phyloP scores from a whole-genome alignment of 2,329 filamentous ascomycete species.

The Nemania sp. region DNA sequence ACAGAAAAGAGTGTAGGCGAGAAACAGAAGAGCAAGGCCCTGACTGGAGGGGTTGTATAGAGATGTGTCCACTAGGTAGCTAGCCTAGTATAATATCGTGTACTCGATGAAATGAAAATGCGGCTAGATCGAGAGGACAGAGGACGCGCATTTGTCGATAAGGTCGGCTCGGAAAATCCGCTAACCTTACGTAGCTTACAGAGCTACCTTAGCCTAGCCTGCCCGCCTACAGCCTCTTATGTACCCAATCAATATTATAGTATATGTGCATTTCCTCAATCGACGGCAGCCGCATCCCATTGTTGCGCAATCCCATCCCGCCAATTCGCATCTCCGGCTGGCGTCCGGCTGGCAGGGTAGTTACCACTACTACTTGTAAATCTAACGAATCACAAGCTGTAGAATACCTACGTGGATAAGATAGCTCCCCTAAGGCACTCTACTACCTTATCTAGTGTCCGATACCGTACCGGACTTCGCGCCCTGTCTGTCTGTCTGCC shows the following conservation, averaged over 20 bases:
- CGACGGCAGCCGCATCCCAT: neutral
- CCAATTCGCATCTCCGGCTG: slow-evolving; percentile 23
- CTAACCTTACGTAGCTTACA: too few species aligned
- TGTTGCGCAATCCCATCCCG: slow-evolving; percentile 10
- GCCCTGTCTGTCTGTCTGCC: neutral
- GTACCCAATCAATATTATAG: too few species aligned
- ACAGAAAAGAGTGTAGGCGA: too few species aligned
- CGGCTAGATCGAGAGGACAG: neutral
- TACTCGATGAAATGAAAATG: slow-evolving; percentile 12
- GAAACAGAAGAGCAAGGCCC: slow-evolving; percentile 2
- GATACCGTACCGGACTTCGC: neutral
- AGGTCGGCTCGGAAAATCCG: neutral
- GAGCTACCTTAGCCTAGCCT: too few species aligned
- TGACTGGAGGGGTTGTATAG: neutral
- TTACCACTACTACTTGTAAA: neutral
- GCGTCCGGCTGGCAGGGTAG: slow-evolving; percentile 21
- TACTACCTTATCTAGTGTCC: neutral
- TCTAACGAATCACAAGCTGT: slow-evolving; percentile 12
- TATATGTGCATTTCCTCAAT: too few species aligned
- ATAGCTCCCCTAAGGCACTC: neutral
- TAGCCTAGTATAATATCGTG: slow-evolving; percentile 10
- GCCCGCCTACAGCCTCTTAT: too few species aligned
- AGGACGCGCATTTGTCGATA: slow-evolving; percentile 20
- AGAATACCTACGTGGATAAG: neutral
- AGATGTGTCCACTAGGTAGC: slow-evolving; percentile 9